These are phyloP conservation scores for Zygotorulaspora mrakii DNA, from an alignment of 1,139 yeast species.

Conservation along the genomic window DNA sequence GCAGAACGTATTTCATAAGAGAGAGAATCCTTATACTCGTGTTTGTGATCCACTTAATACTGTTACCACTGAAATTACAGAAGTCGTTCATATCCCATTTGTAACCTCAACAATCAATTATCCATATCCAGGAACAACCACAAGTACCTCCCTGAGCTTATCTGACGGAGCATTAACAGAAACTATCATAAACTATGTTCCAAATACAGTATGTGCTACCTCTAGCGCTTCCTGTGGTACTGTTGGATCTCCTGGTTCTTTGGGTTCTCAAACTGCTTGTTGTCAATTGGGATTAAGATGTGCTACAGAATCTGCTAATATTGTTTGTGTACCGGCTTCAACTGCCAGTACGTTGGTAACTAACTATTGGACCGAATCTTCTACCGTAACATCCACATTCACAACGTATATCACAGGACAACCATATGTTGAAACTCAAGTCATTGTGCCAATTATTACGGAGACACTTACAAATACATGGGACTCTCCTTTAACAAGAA, in stretches of 20 bases:
- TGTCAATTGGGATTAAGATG: slow-evolving; percentile 14
- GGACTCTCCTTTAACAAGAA: slow-evolving; percentile 7
- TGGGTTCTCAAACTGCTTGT: slow-evolving; percentile 13
- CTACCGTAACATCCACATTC: slow-evolving; percentile 6
- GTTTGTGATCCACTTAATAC: slow-evolving; percentile 11
- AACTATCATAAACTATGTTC: slow-evolving; percentile 9
- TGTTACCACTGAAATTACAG: slow-evolving; percentile 12
- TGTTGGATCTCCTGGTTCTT: neutral
- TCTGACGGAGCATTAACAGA: slow-evolving; percentile 12
- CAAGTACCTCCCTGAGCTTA: slow-evolving; percentile 9
- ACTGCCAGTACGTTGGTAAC: slow-evolving; percentile 8
- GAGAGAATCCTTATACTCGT: slow-evolving; percentile 14
- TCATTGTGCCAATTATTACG: slow-evolving; percentile 11
- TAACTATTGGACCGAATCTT: slow-evolving; percentile 10
- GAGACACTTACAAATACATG: slow-evolving; percentile 9
- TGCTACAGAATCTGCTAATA: slow-evolving; percentile 11
- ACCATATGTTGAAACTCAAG: slow-evolving; percentile 10
- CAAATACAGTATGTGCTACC: slow-evolving; percentile 11
- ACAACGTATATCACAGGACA: slow-evolving; percentile 10
- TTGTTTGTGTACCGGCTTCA: slow-evolving; percentile 12
- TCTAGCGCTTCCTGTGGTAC: slow-evolving; percentile 10
- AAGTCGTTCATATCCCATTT: slow-evolving; percentile 14
- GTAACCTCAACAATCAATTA: slow-evolving; percentile 9
- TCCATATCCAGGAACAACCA: slow-evolving; percentile 10
- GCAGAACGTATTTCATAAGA: slow-evolving; percentile 10